Evolutionary conservation across 108 stramenopile genomes (phyloP).

Genomic region (Skeletonema costatum): DNA sequence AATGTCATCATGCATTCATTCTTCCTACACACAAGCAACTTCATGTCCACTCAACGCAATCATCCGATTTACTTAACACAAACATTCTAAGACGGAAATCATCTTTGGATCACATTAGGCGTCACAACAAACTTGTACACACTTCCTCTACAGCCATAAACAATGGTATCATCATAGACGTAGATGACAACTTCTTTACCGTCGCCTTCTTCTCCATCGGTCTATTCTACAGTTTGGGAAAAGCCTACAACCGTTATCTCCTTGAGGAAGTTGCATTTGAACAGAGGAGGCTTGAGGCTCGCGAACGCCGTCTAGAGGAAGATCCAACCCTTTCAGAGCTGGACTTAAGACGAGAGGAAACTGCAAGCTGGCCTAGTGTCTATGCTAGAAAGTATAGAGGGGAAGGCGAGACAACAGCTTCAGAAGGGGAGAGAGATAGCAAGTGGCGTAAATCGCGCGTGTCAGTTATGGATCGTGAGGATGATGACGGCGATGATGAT

Average conservation of each 20-base stretch:
- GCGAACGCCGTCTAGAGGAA: slow-evolving; percentile 33
- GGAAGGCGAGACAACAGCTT: not conserved
- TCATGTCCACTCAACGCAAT: not conserved
- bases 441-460: slow-evolving; percentile 31
- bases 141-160: slow-evolving; percentile 11
- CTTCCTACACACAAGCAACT: not conserved
- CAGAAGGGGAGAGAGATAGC: slow-evolving; percentile 9
- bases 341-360: slow-evolving; percentile 39
- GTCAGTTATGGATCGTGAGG: slow-evolving; percentile 25
- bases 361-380: slow-evolving; percentile 38
- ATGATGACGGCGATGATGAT: slow-evolving; percentile 14
- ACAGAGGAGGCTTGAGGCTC: slow-evolving; percentile 37
- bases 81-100: not conserved
- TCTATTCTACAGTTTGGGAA: slow-evolving; percentile 43
- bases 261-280: slow-evolving; percentile 51
- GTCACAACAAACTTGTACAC: not conserved
- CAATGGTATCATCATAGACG: slow-evolving; percentile 46
- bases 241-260: slow-evolving; percentile 47
- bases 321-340: slow-evolving; percentile 36
- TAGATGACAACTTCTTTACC: slow-evolving; percentile 49
- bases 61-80: not conserved
- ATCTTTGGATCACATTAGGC: not conserved
- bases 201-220: slow-evolving; percentile 48
- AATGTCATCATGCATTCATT: not conserved
- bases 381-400: slow-evolving; percentile 23